Evolutionary conservation across 1,284 basidiomycete genomes (phyloP), one percentile per base, ranked within the genome.

Genomic region (Ustilago loliicola): DNA sequence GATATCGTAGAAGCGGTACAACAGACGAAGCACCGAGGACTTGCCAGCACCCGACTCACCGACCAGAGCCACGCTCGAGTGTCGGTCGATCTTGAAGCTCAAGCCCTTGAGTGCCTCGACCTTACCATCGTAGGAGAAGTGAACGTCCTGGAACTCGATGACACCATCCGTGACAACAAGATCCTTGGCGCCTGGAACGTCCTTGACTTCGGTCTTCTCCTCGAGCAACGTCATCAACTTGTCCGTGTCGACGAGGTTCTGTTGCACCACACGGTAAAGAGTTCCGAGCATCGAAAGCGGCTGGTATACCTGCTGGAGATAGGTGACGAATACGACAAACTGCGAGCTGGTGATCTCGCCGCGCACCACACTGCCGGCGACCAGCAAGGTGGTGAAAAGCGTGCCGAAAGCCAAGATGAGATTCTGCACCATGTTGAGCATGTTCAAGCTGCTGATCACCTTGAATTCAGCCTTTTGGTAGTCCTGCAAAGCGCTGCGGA

Each of bases 1-100:
- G 79, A 94, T 89, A 82, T 96, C 95, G 86, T 96, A 96, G 88
- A 97, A 95, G 52, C 94, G 90, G 86, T 94, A 96, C 17, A 97
- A 88, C 53, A 95, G 89, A 19, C 93, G 91, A 62, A 94, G 87
- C 61, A 95, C 90, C 0, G 94, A 94, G 9, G 92, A 93, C 86
- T 94, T 95, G 45, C 93, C 92, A 15, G 92, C 89, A 5, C 93
- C 93, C 19, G 92, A 92, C 83, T 93, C 80, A 40, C 85, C 84
- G 25, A 85, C 82, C 11, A 86, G 59, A 1, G 80, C 83, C 9
- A 78, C 80, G 29, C 69, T 82, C 61, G 83, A 80, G 53, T 52
- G 90, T 90, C 92, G 83, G 91, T 93, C 4, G 91, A 93, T 91
- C 81, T 91, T 92, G 89, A 96, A 96, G 9, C 92, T 93, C 56